Conservation (phyloP, 2,329 filamentous ascomycete genomes). For the Botrytis medusae region DNA sequence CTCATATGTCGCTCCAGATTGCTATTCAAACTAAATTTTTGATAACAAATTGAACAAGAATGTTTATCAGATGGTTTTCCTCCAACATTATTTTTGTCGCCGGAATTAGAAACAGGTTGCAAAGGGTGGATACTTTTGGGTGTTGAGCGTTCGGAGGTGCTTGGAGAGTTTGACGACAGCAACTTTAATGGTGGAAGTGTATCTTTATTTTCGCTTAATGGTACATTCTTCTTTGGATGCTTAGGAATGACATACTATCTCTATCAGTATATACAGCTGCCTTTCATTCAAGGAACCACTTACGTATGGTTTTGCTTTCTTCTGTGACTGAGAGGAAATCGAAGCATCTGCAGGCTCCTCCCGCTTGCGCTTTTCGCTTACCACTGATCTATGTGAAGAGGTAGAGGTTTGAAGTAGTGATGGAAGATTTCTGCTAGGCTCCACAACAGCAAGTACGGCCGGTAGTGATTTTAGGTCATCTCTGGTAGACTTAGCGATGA, state of each 20-base stretch:
- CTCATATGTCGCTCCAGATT: background rate
- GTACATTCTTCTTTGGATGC: background rate
- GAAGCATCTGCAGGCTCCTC: background rate
- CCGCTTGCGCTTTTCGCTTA: constrained; percentile 10
- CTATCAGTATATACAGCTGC: background rate
- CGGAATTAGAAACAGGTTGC: background rate
- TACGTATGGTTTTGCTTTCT: constrained; percentile 7
- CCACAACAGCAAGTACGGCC: background rate
- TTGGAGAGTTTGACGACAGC: background rate
- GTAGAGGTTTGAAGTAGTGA: background rate
- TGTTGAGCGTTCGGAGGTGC: background rate
- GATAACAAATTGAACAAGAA: background rate
- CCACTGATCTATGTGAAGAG: too few relatives aligned
- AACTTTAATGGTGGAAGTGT: too few relatives aligned
- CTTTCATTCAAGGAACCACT: background rate
- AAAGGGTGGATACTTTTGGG: background rate
- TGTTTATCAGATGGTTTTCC: background rate
- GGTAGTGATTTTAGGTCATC: background rate
- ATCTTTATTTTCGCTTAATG: background rate
- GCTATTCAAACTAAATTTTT: background rate
- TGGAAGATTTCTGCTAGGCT: background rate
- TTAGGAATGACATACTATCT: constrained; percentile 6
- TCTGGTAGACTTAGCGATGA: background rate
- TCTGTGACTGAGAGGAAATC: background rate
- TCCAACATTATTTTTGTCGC: background rate